Evolutionary conservation across 345 rosid species (phyloP).

Genomic region (Rhodamnia rubescens): DNA sequence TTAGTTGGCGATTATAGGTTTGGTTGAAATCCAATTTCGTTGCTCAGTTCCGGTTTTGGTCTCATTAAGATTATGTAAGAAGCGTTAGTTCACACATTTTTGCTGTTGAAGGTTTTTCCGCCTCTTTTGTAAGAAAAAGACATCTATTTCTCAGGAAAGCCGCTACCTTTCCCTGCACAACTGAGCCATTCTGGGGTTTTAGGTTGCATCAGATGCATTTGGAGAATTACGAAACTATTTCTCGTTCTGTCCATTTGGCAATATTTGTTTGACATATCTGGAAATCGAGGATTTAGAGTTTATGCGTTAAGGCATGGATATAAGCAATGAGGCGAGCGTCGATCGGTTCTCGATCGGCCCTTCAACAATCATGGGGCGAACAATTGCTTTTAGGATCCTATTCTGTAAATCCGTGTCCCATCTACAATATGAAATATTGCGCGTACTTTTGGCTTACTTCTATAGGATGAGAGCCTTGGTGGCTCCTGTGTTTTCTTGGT

Average conservation of each 20-base stretch:
- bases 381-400: conserved; percentile 75
- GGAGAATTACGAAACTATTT: background rate
- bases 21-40: background rate
- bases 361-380: conserved; percentile 66
- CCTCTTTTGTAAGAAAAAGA: background rate
- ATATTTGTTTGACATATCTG: background rate
- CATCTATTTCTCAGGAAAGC: background rate
- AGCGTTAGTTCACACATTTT: background rate
- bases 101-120: background rate
- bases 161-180: background rate
- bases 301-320: conserved; percentile 39
- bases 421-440: conserved; percentile 42
- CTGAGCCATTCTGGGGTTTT: background rate
- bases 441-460: conserved; percentile 22
- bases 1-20: background rate
- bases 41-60: background rate
- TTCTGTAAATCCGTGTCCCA: conserved; percentile 70
- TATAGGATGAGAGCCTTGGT: conserved; percentile 28
- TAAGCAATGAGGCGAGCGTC: conserved; percentile 79
- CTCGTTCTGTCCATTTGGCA: background rate
- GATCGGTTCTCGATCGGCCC: conserved; percentile 88
- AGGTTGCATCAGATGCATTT: background rate
- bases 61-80: background rate
- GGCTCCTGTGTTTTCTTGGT: conserved; percentile 59
- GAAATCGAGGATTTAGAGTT: background rate